These are phyloP conservation scores for Malassezia japonica DNA, from an alignment of 1,284 basidiomycete species.

Conservation along the genomic window DNA sequence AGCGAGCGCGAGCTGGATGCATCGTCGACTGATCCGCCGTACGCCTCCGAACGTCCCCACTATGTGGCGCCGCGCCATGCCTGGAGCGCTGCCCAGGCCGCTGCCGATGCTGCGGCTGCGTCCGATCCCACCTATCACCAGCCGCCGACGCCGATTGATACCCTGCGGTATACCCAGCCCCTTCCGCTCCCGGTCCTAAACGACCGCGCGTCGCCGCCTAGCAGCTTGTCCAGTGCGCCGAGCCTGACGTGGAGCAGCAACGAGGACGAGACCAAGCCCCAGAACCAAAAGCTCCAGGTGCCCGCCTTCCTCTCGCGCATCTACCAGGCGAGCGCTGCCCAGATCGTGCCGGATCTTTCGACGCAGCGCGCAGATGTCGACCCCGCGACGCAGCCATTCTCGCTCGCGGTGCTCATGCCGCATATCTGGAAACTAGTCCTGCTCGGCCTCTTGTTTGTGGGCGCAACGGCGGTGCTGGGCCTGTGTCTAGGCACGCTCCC, in stretches of 20 bases:
- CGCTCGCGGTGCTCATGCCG: slow-evolving; percentile 28
- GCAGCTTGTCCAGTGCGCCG: slow-evolving; percentile 5
- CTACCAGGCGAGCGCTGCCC: neutral
- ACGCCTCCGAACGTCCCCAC: neutral
- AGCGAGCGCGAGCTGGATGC: neutral
- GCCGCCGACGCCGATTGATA: slow-evolving; percentile 11
- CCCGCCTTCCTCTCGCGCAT: slow-evolving; percentile 8
- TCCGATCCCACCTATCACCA: slow-evolving; percentile 10
- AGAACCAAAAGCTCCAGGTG: slow-evolving; percentile 4
- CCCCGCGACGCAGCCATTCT: slow-evolving; percentile 20
- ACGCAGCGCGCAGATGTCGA: slow-evolving; percentile 18
- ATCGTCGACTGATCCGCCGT: slow-evolving; percentile 1
- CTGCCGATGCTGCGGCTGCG: slow-evolving; percentile 20
- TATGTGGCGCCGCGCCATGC: slow-evolving; percentile 23
- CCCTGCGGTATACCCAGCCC: slow-evolving; percentile 13
- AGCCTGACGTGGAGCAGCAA: slow-evolving; percentile 5
- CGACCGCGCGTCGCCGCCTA: neutral
- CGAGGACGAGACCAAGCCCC: neutral
- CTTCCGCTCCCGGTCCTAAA: neutral
- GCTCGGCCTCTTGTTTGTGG: slow-evolving; percentile 30
- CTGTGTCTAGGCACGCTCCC: slow-evolving; percentile 40
- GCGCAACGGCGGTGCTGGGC: slow-evolving; percentile 34
- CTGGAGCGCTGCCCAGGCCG: slow-evolving; percentile 33
- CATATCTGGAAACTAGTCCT: slow-evolving; percentile 29
- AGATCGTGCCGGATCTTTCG: neutral